Base-by-base conservation (phyloP, 768 basidiomycete species). In the Amanita brunnescens region DNA sequence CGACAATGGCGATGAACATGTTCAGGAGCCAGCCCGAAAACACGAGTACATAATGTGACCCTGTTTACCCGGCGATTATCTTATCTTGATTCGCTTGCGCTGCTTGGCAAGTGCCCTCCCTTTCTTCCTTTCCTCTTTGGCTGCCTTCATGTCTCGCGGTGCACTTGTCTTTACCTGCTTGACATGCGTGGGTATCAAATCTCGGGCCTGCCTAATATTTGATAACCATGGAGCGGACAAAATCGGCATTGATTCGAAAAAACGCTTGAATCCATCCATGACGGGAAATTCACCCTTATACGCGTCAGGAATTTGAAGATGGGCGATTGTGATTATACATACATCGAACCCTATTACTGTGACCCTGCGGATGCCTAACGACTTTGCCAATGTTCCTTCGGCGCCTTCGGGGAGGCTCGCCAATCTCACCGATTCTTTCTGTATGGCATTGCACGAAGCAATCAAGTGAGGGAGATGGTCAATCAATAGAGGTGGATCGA, bases 161-260 rank as follows among this genome's bases (percentile, higher is more conserved):
- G 82, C 79, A 24, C 82, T 80, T 2, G 91, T 93, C 14, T 76
- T 75, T 18, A 91, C 62, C 56, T 91, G 88, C 60, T 92, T 94
- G 57, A 91, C 74, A 60, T 90, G 85, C 0, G 89, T 90, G 2
- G 85, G 81, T 37, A 86, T 66, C 21, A 83, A 69, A 14, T 64
- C 51, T 13, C 54, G 59, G 34, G 50, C 52, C 12, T 61, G 39
- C 16, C 59, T 49, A n/a, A 63, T 40, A 29, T 66, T 58, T 3
- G 72, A 64, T 38, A 78, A 62, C 91, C 91, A 94, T 5, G 81
- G 70, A 0, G 88, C 87, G 13, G 73, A 67, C 12, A 86, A 61
- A 16, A 72, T 64, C 9, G 80, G 77, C n/a, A 88, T 63, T 26
- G 71, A 64, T 26, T 72, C 67, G 20, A 87, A 58, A 34, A 80